Base-by-base conservation (phyloP, 2,329 filamentous ascomycete genomes). In the Xylaria hypoxylon region DNA sequence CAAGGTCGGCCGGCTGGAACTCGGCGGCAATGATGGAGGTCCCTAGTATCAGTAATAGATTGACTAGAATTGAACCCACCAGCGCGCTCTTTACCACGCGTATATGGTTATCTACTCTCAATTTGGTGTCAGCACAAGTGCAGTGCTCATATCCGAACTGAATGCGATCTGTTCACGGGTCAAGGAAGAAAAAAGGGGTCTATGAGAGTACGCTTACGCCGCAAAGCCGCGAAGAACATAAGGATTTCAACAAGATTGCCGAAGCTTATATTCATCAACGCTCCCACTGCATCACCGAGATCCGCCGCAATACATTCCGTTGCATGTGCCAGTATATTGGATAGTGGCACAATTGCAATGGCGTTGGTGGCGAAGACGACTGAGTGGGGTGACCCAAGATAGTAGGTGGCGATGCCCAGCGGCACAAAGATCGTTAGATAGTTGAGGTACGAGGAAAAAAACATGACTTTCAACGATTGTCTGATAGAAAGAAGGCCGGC, bases 51-150 rank as follows among this genome's bases (percentile, higher is more conserved):
- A 97, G 85, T 35, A 97, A 84, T 59, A 97, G 81, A 76, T 97
- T 97, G 71, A 93, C 91, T 70, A 97, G 81, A 73, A 97, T 96
- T 1, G 93, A 96, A 50, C 93, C 94, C 38, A 97, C 85, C 52
- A 97, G 82, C 0, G 93, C 95, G 8, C 93, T 93, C 79, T 97
- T 93, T 26, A 97, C 93, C 72, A 97, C 94, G 64, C 91, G 89
- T 64, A 97, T 94, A 81, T 97, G 88, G 79, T 92, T 83, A 84
- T 88, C 70, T 59, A 55, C 5, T 68, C 35, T 19, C 24, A 76
- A 53, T 77, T 73, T 58, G 42, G 26, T 11, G 63, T 61, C 35
- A 51, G 57, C 33, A 50, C 15, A 53, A 26, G 45, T 13, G n/a
- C 45, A n/a, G 2, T 6, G n/a, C 13, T 50, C 26, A 38, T 11